Percentiles rank a stretch among this genome's conserved stretches.
Evolutionary conservation across 768 basidiomycete genomes (phyloP).

Genomic region (Tulasnella sp.): DNA sequence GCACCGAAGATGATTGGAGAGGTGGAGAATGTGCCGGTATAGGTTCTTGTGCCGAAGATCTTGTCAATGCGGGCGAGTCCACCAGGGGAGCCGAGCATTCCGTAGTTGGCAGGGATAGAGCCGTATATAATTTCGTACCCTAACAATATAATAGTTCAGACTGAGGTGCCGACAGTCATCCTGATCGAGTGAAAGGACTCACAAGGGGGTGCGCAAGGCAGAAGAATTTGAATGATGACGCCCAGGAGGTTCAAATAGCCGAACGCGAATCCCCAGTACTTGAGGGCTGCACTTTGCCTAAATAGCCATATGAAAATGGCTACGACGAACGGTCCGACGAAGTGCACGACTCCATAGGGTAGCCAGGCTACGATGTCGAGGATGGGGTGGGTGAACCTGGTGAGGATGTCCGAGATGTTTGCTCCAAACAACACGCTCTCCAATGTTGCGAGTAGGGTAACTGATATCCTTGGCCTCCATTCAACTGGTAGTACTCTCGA

Average conservation of each 20-base stretch:
- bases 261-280: conserved; percentile 80
- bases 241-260: conserved; percentile 91
- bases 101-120: conserved; percentile 89
- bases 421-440: conserved; percentile 95
- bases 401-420: conserved; percentile 95
- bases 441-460: conserved; percentile 88
- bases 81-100: conserved; percentile 87
- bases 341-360: conserved; percentile 94
- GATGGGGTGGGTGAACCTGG: conserved; percentile 85
- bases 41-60: conserved; percentile 70
- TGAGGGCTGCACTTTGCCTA: conserved; percentile 71
- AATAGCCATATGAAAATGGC: conserved; percentile 87
- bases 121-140: conserved; percentile 98
- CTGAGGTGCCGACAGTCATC: background rate
- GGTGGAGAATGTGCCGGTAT: conserved; percentile 74
- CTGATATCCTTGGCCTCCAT: conserved; percentile 79
- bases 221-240: conserved; percentile 78
- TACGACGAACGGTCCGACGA: conserved; percentile 78
- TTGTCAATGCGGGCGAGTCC: conserved; percentile 90
- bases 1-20: conserved; percentile 96
- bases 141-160: conserved; percentile 35
- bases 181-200: conserved; percentile 30
- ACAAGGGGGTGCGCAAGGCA: conserved; percentile 89
- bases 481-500: conserved; percentile 76
- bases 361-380: conserved; percentile 95